A percentile compares a stretch with the other conserved stretches of the same genome.
Evolutionary conservation across 768 basidiomycete species (phyloP).

Genomic region (Cystobasidium tubakii): DNA sequence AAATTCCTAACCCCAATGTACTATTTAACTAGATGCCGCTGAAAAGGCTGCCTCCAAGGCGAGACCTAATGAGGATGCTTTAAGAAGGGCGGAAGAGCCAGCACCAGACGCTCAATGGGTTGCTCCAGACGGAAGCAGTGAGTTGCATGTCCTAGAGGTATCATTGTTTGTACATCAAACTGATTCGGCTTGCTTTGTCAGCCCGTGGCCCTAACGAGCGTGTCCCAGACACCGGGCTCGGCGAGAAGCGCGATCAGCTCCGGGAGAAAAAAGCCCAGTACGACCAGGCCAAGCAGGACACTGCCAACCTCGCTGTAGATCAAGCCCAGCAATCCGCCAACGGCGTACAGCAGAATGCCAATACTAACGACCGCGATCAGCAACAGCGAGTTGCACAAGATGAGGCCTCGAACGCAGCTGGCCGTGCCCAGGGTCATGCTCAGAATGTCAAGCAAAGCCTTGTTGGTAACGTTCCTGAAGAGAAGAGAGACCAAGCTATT

Average conservation of each 20-base stretch:
- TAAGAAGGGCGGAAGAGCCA: conserved; percentile 50
- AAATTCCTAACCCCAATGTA: conserved; percentile 49
- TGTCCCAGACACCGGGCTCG: conserved; percentile 54
- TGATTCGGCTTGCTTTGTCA: too few relatives aligned
- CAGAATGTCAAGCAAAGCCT: conserved; percentile 48
- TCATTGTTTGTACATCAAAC: too few relatives aligned
- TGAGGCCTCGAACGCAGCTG: conserved; percentile 39
- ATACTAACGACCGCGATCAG: conserved; percentile 47
- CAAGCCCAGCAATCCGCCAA: conserved; percentile 46
- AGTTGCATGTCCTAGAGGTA: too few relatives aligned
- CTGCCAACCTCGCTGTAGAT: conserved; percentile 39
- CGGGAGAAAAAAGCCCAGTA: conserved; percentile 40
- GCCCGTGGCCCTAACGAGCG: conserved; percentile 53
- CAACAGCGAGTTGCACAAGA: conserved; percentile 48
- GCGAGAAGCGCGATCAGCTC: conserved; percentile 54
- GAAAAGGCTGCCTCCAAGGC: conserved; percentile 64
- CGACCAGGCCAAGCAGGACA: conserved; percentile 42
- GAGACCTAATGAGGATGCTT: conserved; percentile 61
- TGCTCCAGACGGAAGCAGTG: conserved; percentile 38
- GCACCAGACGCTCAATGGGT: conserved; percentile 33
- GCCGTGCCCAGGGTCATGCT: conserved; percentile 41
- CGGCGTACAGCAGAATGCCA: conserved; percentile 41
- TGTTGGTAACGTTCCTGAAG: conserved; percentile 61
- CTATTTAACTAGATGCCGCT: conserved; percentile 56
- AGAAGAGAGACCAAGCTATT: conserved; percentile 59